Evolutionary conservation across 2,329 filamentous ascomycete genomes (phyloP).

Genomic region (Fusarium circinatum): DNA sequence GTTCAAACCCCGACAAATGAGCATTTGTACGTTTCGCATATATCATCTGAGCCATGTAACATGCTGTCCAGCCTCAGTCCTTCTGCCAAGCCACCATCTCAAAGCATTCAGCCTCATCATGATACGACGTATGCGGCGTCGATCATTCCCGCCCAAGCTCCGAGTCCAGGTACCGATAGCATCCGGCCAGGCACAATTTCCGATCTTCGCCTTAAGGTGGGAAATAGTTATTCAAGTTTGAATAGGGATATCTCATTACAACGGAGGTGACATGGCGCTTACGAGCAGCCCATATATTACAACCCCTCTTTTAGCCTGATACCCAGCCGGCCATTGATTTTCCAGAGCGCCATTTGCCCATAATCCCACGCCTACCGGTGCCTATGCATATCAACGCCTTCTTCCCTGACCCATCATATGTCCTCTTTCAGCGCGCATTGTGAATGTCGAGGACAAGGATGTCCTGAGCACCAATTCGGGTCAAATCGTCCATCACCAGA

Average conservation of each 20-base stretch:
- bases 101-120: conserved; percentile 16
- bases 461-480: conserved; percentile 80
- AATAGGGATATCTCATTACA: conserved; percentile 36
- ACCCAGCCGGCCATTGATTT: conserved; percentile 24
- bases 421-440: conserved; percentile 69
- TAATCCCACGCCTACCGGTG: conserved; percentile 27
- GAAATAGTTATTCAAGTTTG: conserved; percentile 14
- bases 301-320: conserved; percentile 14
- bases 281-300: conserved; percentile 25
- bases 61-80: not conserved
- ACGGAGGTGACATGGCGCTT: conserved; percentile 15
- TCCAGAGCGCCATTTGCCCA: conserved; percentile 35
- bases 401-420: not conserved
- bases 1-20: not conserved
- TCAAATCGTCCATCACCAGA: conserved; percentile 85
- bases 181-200: not conserved
- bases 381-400: conserved; percentile 29
- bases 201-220: not conserved
- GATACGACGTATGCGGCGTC: conserved; percentile 15
- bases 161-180: not conserved
- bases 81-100: conserved; percentile 23
- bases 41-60: conserved; percentile 6
- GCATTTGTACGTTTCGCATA: not conserved
- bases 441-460: conserved; percentile 87
- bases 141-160: conserved; percentile 21